Evolutionary conservation across 192 early-diverging fungal species (phyloP).

Genomic region (Coemansia aciculifera): DNA sequence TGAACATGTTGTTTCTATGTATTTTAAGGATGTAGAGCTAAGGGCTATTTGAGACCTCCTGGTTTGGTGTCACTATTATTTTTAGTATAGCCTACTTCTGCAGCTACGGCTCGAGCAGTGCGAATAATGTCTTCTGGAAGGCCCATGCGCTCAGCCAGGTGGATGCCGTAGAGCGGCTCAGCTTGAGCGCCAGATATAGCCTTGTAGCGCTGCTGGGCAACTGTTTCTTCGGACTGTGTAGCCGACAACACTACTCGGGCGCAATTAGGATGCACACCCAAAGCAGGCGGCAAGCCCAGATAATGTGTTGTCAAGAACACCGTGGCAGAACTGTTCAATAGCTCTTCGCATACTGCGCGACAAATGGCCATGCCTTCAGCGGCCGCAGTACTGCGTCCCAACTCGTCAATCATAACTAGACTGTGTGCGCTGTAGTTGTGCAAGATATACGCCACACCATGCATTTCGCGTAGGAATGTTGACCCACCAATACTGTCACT

Average conservation of each 20-base stretch:
- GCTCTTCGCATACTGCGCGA: conserved; percentile 70
- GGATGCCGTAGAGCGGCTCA: conserved; percentile 44
- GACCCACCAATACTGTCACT: conserved; percentile 64
- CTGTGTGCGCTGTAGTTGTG: conserved; percentile 66
- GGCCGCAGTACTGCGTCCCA: conserved; percentile 64
- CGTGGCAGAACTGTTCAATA: conserved; percentile 60
- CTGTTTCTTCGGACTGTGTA: neutral
- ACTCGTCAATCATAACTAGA: conserved; percentile 88
- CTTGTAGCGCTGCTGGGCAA: conserved; percentile 16
- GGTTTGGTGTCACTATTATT: neutral
- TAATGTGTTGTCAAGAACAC: conserved; percentile 82
- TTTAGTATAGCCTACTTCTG: conserved; percentile 12
- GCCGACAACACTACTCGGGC: conserved; percentile 27
- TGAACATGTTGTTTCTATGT: too few relatives aligned
- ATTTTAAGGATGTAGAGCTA: too few relatives aligned
- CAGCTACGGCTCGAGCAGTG: conserved; percentile 48
- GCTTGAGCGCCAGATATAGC: conserved; percentile 23
- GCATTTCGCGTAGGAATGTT: conserved; percentile 87
- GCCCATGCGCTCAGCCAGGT: conserved; percentile 33
- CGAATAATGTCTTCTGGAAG: conserved; percentile 29
- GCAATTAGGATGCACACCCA: conserved; percentile 60
- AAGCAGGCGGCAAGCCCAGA: conserved; percentile 59
- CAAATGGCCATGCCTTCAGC: conserved; percentile 71
- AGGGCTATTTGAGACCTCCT: neutral
- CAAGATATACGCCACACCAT: conserved; percentile 80